Conservation (phyloP, 768 basidiomycete species). For the Tulasnella sp. region DNA sequence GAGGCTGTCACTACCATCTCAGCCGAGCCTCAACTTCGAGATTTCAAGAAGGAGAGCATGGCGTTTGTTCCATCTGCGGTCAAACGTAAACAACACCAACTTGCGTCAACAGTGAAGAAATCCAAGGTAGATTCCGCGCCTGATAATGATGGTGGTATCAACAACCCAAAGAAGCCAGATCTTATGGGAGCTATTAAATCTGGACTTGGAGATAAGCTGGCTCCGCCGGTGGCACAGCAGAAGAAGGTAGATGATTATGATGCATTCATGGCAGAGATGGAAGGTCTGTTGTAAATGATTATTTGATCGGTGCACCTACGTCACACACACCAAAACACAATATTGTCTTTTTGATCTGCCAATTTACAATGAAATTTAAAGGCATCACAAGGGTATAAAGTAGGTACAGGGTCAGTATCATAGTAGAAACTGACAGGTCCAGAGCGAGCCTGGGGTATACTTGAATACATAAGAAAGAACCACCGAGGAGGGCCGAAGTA, state of each 20-base stretch:
- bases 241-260: slow-evolving; percentile 15
- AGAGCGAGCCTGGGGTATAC: background rate
- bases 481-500: background rate
- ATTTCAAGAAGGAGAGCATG: slow-evolving; percentile 90
- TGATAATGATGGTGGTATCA: background rate
- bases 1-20: slow-evolving; percentile 54
- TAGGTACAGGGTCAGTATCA: background rate
- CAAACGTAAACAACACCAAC: slow-evolving; percentile 65
- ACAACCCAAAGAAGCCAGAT: slow-evolving; percentile 3
- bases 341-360: too few species aligned
- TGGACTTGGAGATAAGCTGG: slow-evolving; percentile 6
- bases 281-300: slow-evolving; percentile 4
- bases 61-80: slow-evolving; percentile 76
- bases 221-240: background rate
- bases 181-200: slow-evolving; percentile 11
- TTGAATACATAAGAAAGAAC: background rate
- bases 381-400: background rate
- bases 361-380: background rate
- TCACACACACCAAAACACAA: too few species aligned
- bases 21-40: slow-evolving; percentile 77
- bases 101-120: background rate
- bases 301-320: too few species aligned
- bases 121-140: background rate
- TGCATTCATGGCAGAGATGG: slow-evolving; percentile 13
- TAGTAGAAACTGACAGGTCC: background rate